These are phyloP conservation scores for Erodium texanum DNA, from an alignment of 441 rosid species.

Conservation along the genomic window DNA sequence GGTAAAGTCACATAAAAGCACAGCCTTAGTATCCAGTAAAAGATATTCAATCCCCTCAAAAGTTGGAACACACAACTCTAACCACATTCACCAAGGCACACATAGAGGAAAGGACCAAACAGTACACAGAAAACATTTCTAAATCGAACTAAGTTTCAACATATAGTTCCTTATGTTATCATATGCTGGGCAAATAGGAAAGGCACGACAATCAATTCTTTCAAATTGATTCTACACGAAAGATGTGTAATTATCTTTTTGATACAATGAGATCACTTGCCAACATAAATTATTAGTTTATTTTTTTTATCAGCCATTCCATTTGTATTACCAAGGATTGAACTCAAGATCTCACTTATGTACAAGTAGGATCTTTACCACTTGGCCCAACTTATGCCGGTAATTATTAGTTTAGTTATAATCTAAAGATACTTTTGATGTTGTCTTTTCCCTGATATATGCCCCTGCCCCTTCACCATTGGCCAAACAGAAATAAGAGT, in stretches of 20 bases:
- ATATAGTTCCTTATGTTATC: not conserved
- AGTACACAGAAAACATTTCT: not conserved
- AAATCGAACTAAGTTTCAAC: not conserved
- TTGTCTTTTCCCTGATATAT: no score
- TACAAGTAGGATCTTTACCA: no score
- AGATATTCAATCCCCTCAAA: not conserved
- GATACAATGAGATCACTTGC: not conserved
- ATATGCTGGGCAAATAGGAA: not conserved
- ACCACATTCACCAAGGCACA: not conserved
- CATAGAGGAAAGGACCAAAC: not conserved
- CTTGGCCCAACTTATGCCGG: no score
- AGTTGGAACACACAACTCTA: not conserved
- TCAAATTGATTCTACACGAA: not conserved
- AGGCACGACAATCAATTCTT: not conserved
- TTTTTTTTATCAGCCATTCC: no score
- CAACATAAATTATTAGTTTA: not conserved
- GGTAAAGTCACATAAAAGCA: not conserved
- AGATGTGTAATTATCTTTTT: not conserved
- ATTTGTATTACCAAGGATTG: no score
- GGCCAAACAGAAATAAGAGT: no score
- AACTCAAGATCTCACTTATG: no score
- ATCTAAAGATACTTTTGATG: no score
- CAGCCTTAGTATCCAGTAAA: not conserved
- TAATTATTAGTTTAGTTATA: no score
- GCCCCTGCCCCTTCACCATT: no score